These are phyloP conservation scores for Xenoacremonium recifei DNA, from an alignment of 2,329 filamentous ascomycete genomes.

Conservation along the genomic window DNA sequence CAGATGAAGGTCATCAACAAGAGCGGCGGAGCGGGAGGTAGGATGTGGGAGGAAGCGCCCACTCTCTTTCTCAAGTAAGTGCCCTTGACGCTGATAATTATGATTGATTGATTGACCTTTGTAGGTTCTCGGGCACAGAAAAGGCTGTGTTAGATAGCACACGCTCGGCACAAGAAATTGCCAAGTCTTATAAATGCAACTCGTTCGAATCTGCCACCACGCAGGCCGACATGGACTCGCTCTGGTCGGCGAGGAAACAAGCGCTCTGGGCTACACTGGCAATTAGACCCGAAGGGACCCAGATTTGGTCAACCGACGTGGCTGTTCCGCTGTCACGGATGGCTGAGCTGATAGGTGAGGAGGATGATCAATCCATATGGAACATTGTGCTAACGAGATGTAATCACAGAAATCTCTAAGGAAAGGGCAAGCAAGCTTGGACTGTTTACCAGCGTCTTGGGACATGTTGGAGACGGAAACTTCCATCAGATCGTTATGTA, in stretches of 20 bases:
- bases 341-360: slow-evolving; percentile 60
- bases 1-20: slow-evolving; percentile 69
- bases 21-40: slow-evolving; percentile 54
- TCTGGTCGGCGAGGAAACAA: slow-evolving; percentile 76
- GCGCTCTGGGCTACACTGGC: slow-evolving; percentile 73
- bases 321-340: slow-evolving; percentile 72
- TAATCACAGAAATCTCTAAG: slow-evolving; percentile 59
- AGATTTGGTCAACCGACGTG: slow-evolving; percentile 80
- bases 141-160: slow-evolving; percentile 59
- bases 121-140: slow-evolving; percentile 61
- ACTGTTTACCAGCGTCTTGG: slow-evolving; percentile 64
- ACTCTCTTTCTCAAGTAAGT: slow-evolving; percentile 69
- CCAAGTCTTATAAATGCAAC: slow-evolving; percentile 47
- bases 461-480: slow-evolving; percentile 74
- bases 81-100: background rate
- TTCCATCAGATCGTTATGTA: slow-evolving; percentile 58
- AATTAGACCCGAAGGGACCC: slow-evolving; percentile 55
- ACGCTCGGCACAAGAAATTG: slow-evolving; percentile 54
- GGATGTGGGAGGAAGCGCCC: slow-evolving; percentile 65
- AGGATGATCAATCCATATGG: too few species aligned
- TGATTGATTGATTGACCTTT: background rate
- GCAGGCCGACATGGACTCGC: slow-evolving; percentile 62
- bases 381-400: slow-evolving; percentile 1
- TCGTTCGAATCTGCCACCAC: slow-evolving; percentile 68
- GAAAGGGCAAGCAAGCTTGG: slow-evolving; percentile 61